phyloP scores from a whole-genome alignment of 345 rosid species.

The Eucalyptus fibrosa region DNA sequence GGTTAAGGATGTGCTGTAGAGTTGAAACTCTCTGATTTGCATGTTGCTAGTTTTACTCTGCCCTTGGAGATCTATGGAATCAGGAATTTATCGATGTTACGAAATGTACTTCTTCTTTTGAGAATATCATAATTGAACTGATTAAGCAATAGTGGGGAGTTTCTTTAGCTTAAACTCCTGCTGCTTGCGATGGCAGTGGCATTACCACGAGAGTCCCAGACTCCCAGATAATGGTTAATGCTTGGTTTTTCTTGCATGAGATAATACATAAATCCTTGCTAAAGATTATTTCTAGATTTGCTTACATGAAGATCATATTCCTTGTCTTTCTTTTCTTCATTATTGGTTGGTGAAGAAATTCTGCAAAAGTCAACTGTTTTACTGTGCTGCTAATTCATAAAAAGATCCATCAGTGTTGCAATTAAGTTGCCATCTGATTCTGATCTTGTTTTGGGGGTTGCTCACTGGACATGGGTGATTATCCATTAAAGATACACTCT shows the following conservation, averaged over 20 bases:
- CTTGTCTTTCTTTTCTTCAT: background rate
- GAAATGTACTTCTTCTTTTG: background rate
- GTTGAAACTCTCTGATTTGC: background rate
- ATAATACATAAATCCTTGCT: background rate
- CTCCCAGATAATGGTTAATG: background rate
- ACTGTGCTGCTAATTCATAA: background rate
- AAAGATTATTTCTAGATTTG: background rate
- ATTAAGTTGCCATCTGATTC: background rate
- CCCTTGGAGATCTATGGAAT: background rate
- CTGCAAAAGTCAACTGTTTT: background rate
- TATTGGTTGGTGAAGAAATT: background rate
- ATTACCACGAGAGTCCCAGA: background rate
- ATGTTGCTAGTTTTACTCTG: background rate
- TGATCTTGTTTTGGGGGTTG: background rate
- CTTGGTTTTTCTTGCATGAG: background rate
- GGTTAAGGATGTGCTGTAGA: background rate
- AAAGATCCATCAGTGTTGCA: background rate
- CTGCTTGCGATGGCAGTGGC: background rate
- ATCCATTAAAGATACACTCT: background rate
- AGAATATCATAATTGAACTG: background rate
- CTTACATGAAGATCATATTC: background rate
- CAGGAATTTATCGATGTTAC: background rate
- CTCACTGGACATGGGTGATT: background rate
- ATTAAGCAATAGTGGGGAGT: background rate
- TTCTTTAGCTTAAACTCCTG: background rate